Percentiles rank a stretch among this genome's conserved stretches.
Evolutionary conservation across 2,329 filamentous ascomycete species (phyloP).

Genomic region (Cercospora zeina): DNA sequence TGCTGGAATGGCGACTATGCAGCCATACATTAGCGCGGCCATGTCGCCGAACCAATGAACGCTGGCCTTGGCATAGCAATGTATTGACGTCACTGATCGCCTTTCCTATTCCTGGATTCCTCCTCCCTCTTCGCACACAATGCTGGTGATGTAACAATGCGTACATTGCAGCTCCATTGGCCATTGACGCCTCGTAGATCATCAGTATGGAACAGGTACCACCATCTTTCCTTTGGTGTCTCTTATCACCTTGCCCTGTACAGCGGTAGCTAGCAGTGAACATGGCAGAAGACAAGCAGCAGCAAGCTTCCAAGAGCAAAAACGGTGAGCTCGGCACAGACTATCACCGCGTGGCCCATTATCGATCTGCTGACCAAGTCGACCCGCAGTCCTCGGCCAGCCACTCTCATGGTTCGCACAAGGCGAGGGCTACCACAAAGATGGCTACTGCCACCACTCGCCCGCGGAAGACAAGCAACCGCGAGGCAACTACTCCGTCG

Average conservation of each 20-base stretch:
- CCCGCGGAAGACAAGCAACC: conserved; percentile 18
- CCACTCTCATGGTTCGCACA: conserved; percentile 23
- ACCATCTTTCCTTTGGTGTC: neutral
- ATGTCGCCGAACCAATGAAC: too few relatives aligned
- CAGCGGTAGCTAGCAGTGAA: neutral
- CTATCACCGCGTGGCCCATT: neutral
- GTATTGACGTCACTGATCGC: neutral
- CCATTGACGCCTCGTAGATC: conserved; percentile 7
- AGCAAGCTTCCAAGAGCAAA: neutral
- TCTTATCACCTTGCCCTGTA: too few relatives aligned
- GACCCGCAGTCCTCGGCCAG: conserved; percentile 16
- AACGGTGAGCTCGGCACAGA: neutral
- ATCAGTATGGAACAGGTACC: neutral
- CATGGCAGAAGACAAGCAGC: conserved; percentile 3
- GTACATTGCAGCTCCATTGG: neutral
- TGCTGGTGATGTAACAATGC: conserved; percentile 3
- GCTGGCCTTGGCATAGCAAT: neutral
- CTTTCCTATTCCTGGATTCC: neutral
- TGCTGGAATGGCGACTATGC: neutral
- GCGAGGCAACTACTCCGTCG: conserved; percentile 22
- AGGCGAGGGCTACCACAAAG: conserved; percentile 23
- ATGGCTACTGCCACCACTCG: conserved; percentile 25
- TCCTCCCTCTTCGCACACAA: neutral
- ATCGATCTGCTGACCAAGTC: neutral
- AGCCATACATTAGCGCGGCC: too few relatives aligned